Evolutionary conservation across 2,329 filamentous ascomycete genomes (phyloP), one percentile per base, ranked within the genome.

Genomic region (Ophiostoma tasmaniense): DNA sequence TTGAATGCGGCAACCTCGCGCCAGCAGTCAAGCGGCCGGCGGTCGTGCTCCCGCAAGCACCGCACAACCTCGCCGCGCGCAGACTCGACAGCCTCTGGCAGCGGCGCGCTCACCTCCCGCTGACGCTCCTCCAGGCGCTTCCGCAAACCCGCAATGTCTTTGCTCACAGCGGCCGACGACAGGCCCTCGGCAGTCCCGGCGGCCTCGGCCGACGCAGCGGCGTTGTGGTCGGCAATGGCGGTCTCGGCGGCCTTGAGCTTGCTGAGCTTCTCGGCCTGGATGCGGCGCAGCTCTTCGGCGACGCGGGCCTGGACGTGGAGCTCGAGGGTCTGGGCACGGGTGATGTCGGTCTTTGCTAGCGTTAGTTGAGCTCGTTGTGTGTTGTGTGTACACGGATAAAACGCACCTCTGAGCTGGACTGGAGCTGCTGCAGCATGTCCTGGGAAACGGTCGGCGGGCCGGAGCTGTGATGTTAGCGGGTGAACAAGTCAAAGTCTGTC

Each of bases 11-110:
- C 90, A 30, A 97, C 92, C 85, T 97, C 93, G 79, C 89, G 85
- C 90, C 91, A 97, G 85, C 94, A 98, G 82, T 97, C 91, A 77
- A 97, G 82, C 77, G 94, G 93, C 78, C 92, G 86, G 73, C 92
- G 85, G 80, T 97, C 93, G 78, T 97, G 89, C 76, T 89, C 84
- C 71, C 90, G 84, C 82, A 98, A 82, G 78, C 94, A 98, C 74
- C 86, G 85, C 72, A 95, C 87, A 69, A 97, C 88, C 70, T 89
- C 87, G 73, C 86, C 83, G 79, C 92, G 90, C 25, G 93, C 91
- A 77, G 83, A 85, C 79, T 92, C 88, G 66, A 97, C 87, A 66
- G 81, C 81, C 72, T 89, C 87, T 73, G 93, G 91, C 73, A 92
- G 77, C 73, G 89, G 82, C 75, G 89, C 84, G 39, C 30, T 62